These are phyloP conservation scores for Sphaerulina populicola DNA, from an alignment of 2,329 filamentous ascomycete species.

Conservation along the genomic window DNA sequence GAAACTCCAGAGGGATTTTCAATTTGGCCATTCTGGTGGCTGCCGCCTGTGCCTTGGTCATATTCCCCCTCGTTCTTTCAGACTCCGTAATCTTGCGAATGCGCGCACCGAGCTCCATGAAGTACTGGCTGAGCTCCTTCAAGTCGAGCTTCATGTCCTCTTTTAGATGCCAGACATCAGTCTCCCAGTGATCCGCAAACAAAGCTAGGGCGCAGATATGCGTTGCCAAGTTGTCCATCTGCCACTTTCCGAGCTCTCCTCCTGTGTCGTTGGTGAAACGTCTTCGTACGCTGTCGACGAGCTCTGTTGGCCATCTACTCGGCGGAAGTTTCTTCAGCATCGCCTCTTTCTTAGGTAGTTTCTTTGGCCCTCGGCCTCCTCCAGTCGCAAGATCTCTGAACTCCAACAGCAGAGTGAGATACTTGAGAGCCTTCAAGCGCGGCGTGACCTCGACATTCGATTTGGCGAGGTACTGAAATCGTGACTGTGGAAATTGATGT, in stretches of 20 bases:
- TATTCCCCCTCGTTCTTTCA: conserved; percentile 43
- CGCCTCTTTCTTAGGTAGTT: conserved; percentile 55
- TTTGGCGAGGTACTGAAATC: conserved; percentile 52
- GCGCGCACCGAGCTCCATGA: conserved; percentile 65
- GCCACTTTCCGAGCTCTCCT: conserved; percentile 58
- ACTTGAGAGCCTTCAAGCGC: conserved; percentile 43
- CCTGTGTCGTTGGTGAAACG: conserved; percentile 56
- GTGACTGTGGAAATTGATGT: conserved; percentile 58
- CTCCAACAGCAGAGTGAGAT: conserved; percentile 43
- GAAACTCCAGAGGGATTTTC: conserved; percentile 72
- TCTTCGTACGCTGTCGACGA: conserved; percentile 59
- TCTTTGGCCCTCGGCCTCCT: conserved; percentile 32
- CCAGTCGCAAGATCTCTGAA: conserved; percentile 38
- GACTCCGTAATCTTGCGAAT: conserved; percentile 43
- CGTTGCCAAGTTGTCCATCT: conserved; percentile 62
- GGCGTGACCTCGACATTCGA: conserved; percentile 39
- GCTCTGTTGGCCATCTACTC: conserved; percentile 48
- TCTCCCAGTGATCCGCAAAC: conserved; percentile 64
- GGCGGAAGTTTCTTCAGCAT: conserved; percentile 46
- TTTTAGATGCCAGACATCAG: conserved; percentile 60
- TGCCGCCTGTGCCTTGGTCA: conserved; percentile 52
- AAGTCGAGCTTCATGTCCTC: conserved; percentile 66
- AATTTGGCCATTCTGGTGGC: conserved; percentile 62
- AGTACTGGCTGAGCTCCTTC: conserved; percentile 62
- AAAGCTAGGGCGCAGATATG: conserved; percentile 64